Base-by-base conservation (phyloP, 1,139 yeast species). In the Debaryomyces robertsiae region DNA sequence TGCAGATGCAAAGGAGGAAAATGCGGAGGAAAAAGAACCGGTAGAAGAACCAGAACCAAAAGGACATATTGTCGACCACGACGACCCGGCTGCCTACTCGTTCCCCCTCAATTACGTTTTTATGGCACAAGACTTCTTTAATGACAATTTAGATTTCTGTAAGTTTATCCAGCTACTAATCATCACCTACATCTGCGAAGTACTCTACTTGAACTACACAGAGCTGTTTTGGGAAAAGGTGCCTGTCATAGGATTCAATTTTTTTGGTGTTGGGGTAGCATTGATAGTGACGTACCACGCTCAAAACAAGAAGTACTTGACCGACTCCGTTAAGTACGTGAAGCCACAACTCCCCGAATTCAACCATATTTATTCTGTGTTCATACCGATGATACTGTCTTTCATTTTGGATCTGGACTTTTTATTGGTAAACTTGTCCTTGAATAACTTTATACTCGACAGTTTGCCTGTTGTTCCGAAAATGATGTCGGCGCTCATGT, bases 121-220 rank as follows among this genome's bases (percentile, higher is more conserved):
- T 49, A 50, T 52, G 14, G 49, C 59, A 7, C 77, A 73, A 46
- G 77, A 73, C 43, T 70, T 63, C 45, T 51, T 70, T 37, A 72
- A 70, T 45, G 69, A 62, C 9, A 53, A 67, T 33, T 45, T 73
- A 56, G 55, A 52, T 24, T 52, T 63, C 29, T 43, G 61, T 22
- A 64, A 60, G 38, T 63, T 64, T 39, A 58, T 63, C n/a, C 75
- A 73, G 49, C 16, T 68, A 31, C 48, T 70, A 45, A 54, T 61
- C 17, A 44, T 67, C 34, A 53, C 56, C 9, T 73, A 62, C 47
- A 40, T 67, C 13, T 32, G 55, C 14, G 69, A 73, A 46, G 54
- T 71, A 29, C 43, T 61, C 17, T 69, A 67, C 47, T 46, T 62
- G 9, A 48, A 53, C 15, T 48, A 54, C 18, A 47, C 50, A 2